These are phyloP conservation scores for Lachnellula cervina DNA, from an alignment of 2,329 filamentous ascomycete species.

Conservation along the genomic window DNA sequence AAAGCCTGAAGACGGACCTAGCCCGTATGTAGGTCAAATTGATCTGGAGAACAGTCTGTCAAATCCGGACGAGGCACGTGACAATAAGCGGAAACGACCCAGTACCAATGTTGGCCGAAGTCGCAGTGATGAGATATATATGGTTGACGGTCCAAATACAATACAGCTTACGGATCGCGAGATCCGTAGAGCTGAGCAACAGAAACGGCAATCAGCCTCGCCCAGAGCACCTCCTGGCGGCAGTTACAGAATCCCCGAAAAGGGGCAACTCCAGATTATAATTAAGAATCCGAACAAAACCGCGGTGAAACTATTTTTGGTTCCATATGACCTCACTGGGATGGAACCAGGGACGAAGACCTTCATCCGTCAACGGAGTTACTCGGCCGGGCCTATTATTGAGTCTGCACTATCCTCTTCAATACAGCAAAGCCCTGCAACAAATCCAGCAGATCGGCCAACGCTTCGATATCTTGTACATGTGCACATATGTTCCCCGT, in stretches of 20 bases:
- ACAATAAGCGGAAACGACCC: constrained; percentile 36
- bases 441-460: constrained; percentile 55
- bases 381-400: constrained; percentile 80
- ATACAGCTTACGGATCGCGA: constrained; percentile 31
- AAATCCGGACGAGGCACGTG: constrained; percentile 41
- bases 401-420: constrained; percentile 40
- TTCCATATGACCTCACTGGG: constrained; percentile 85
- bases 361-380: constrained; percentile 90
- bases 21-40: constrained; percentile 90
- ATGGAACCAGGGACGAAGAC: constrained; percentile 96
- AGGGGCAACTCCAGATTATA: constrained; percentile 92
- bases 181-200: constrained; percentile 47
- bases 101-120: constrained; percentile 15
- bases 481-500: constrained; percentile 84
- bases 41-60: constrained; percentile 79
- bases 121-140: constrained; percentile 21
- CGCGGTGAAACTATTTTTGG: constrained; percentile 89
- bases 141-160: constrained; percentile 17
- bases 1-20: constrained; percentile 77
- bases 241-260: constrained; percentile 88
- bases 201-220: constrained; percentile 53
- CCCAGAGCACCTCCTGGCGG: constrained; percentile 74
- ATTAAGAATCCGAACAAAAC: constrained; percentile 99
- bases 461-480: constrained; percentile 87
- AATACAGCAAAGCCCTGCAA: constrained; percentile 12